Base-by-base conservation (phyloP, 441 rosid genomes). In the Cnidoscolus chayamansa region DNA sequence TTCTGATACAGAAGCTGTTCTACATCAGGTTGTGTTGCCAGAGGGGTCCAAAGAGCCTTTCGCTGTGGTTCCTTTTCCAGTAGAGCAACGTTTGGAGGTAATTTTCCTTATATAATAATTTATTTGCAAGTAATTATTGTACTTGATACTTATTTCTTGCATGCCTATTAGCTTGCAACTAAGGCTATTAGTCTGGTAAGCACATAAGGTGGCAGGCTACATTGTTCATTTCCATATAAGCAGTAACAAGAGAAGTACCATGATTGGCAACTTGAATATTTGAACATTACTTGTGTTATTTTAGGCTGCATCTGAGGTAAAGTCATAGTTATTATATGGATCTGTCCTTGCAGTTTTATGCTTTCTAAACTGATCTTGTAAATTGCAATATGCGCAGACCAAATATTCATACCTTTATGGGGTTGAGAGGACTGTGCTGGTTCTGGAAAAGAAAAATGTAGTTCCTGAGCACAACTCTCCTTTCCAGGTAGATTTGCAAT, bases 351-450 rank as follows among this genome's bases (percentile, higher is more conserved):
- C 66, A 58, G 66, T 47, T 69, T 62, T 72, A 10, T 67, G 56
- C 35, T 1, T 17, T 47, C 51, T 56, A 20, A 11, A 70, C 70
- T 75, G 17, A 62, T 79, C 55, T 72, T 54, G 30, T 73, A 51
- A 67, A 71, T 63, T 75, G 30, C 30, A 19, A 40, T 77, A 4
- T 71, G 64, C 79, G 85, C 85, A 96, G 99, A 89, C 84, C 78
- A 96, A 96, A 81, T 96, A 90, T 76, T 87, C 99, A 43, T 96
- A 96, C 85, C 97, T 96, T 68, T 98, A 96, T 86, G 88, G 93
- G 19, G 91, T 96, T 77, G 98, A 97, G 76, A 91, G 99, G 82
- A 85, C 98, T 51, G 98, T 96, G 79, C 83, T 91, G 65, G 98
- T 93, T 77, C 81, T 96, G 81, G 93, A 93, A 79, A 96, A 93